Conservation (phyloP, 768 basidiomycete genomes). For the Boletus coccyginus region DNA sequence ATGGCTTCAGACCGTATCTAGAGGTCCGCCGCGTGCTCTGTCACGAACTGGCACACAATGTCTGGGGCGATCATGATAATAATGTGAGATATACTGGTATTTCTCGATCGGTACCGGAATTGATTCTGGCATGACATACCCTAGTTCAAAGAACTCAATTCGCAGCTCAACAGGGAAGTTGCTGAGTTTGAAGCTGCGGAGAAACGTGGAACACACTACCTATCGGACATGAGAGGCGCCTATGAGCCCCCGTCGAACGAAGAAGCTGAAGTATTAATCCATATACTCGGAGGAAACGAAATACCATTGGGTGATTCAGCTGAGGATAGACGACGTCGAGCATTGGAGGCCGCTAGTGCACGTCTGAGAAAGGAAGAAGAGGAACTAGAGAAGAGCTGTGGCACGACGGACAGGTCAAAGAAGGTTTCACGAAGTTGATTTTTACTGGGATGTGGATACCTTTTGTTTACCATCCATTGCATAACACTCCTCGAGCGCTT, state of each 20-base stretch:
- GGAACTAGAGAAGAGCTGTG: slow-evolving; percentile 69
- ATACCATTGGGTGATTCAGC: slow-evolving; percentile 39
- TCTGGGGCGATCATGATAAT: slow-evolving; percentile 70
- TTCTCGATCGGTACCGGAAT: background rate
- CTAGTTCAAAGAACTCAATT: slow-evolving; percentile 74
- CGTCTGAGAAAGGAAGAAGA: slow-evolving; percentile 65
- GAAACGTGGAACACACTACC: slow-evolving; percentile 51
- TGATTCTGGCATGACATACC: background rate
- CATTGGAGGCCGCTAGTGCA: slow-evolving; percentile 59
- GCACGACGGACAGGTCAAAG: slow-evolving; percentile 38
- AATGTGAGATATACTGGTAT: slow-evolving; percentile 45
- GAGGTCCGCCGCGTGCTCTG: slow-evolving; percentile 68
- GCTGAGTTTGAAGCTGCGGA: slow-evolving; percentile 59
- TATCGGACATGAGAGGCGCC: slow-evolving; percentile 34
- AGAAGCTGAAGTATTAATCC: slow-evolving; percentile 52
- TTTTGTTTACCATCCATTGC: background rate
- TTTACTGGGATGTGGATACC: background rate
- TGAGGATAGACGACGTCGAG: slow-evolving; percentile 55
- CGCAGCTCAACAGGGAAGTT: slow-evolving; percentile 70
- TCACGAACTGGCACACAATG: slow-evolving; percentile 76
- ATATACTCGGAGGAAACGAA: slow-evolving; percentile 53
- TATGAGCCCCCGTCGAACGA: slow-evolving; percentile 55
- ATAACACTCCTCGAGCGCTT: too few species aligned
- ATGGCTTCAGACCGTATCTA: slow-evolving; percentile 65
- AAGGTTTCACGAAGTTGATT: background rate